Evolutionary conservation across 257 asterid species (phyloP).

Genomic region (Mitragyna speciosa): DNA sequence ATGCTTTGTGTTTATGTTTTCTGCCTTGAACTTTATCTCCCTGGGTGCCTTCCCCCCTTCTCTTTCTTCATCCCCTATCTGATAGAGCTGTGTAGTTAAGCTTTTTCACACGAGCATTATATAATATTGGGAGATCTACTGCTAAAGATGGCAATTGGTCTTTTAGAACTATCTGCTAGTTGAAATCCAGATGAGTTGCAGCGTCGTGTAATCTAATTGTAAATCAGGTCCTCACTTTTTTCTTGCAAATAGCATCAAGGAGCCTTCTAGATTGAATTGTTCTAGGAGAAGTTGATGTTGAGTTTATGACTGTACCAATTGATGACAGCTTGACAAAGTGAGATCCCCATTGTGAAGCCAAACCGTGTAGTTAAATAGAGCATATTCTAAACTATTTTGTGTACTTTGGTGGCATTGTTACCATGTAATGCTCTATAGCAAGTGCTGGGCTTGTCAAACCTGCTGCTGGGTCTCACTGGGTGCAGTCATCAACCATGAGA

Average conservation of each 20-base stretch:
- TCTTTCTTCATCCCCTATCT: not conserved
- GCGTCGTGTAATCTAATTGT: not conserved
- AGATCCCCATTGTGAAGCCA: not conserved
- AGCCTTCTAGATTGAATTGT: not conserved
- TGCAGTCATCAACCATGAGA: not conserved
- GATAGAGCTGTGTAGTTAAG: not conserved
- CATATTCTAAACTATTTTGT: not conserved
- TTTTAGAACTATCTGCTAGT: not conserved
- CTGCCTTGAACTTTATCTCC: not conserved
- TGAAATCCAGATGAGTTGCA: not conserved
- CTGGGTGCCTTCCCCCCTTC: not conserved
- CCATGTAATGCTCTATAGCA: not conserved
- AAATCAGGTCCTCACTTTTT: not conserved
- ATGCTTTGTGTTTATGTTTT: not conserved
- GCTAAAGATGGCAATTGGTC: not conserved
- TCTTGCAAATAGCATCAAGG: not conserved
- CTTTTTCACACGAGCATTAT: not conserved
- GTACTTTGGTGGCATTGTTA: constrained; percentile 1
- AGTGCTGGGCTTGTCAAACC: not conserved
- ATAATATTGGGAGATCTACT: not conserved
- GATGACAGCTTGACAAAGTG: not conserved
- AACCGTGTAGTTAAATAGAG: not conserved
- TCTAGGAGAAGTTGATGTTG: not conserved
- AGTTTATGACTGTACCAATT: not conserved
- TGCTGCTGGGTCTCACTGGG: not conserved